These are phyloP conservation scores for Nyssa sinensis DNA, from an alignment of 148 eudicot species.

Conservation along the genomic window DNA sequence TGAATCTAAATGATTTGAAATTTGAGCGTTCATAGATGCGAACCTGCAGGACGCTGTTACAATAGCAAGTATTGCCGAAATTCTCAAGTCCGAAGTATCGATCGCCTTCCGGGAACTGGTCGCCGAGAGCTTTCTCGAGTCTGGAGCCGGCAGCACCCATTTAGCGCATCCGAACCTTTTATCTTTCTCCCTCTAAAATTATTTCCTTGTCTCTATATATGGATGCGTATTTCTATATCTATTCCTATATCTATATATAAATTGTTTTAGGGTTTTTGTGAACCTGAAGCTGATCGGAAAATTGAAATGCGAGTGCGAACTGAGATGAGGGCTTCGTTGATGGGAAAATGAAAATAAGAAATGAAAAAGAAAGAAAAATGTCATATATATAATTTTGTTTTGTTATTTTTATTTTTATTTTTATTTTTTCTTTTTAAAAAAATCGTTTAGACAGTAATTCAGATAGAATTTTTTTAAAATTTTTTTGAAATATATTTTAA, in stretches of 20 bases:
- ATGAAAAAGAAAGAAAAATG: too few relatives aligned
- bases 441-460: too few relatives aligned
- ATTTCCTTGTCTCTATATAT: neutral
- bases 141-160: constrained; percentile 82
- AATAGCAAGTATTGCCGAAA: constrained; percentile 81
- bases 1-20: neutral
- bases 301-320: neutral
- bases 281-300: neutral
- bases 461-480: too few relatives aligned
- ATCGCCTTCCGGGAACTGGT: constrained; percentile 84
- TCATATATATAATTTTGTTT: too few relatives aligned
- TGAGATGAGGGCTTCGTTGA: neutral
- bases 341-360: neutral
- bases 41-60: constrained; percentile 84
- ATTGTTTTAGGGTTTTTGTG: neutral
- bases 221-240: too few relatives aligned
- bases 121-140: constrained; percentile 82
- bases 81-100: constrained; percentile 77
- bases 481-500: too few relatives aligned
- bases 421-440: too few relatives aligned
- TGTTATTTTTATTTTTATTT: too few relatives aligned
- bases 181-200: constrained; percentile 1
- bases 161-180: constrained; percentile 17
- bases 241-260: too few relatives aligned
- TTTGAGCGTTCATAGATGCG: neutral